These are phyloP conservation scores for Pseudovirgaria hyperparasitica DNA, from an alignment of 2,329 filamentous ascomycete species.

Conservation along the genomic window DNA sequence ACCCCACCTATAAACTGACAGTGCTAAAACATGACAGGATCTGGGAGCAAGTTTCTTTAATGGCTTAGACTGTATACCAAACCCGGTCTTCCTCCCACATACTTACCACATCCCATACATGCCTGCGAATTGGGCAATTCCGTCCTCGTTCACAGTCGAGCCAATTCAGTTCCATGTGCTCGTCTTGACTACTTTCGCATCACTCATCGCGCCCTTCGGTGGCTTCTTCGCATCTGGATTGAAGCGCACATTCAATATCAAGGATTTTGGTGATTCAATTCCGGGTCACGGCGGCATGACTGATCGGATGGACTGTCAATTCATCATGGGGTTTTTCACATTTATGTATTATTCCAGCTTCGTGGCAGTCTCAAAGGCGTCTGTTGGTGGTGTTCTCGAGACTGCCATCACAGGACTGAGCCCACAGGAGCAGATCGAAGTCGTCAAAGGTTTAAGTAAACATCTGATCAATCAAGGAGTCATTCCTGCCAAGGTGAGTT, in stretches of 20 bases:
- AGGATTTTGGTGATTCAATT: conserved; percentile 97
- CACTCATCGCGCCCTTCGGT: conserved; percentile 90
- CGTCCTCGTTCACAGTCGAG: conserved; percentile 61
- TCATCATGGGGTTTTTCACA: conserved; percentile 98
- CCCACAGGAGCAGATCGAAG: conserved; percentile 78
- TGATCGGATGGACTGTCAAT: conserved; percentile 98
- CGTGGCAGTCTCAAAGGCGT: conserved; percentile 77
- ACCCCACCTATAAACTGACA: conserved; percentile 7
- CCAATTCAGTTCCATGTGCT: conserved; percentile 93
- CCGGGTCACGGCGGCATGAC: conserved; percentile 97
- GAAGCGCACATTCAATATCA: conserved; percentile 99
- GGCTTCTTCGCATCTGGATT: conserved; percentile 97
- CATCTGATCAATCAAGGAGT: conserved; percentile 52
- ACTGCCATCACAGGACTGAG: conserved; percentile 80
- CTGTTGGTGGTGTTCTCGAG: conserved; percentile 78
- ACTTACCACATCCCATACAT: conserved; percentile 53
- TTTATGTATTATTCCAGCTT: conserved; percentile 99
- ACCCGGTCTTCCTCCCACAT: conserved; percentile 77
- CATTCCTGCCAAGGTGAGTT: conserved; percentile 38
- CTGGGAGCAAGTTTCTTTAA: conserved; percentile 88
- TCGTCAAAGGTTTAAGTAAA: conserved; percentile 48
- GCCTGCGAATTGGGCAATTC: conserved; percentile 54
- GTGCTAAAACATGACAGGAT: conserved; percentile 35
- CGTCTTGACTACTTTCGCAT: conserved; percentile 83
- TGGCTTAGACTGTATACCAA: conserved; percentile 77